Evolutionary conservation across 1,139 yeast species (phyloP), one percentile per base, ranked within the genome.

Genomic region (Candida anutae): DNA sequence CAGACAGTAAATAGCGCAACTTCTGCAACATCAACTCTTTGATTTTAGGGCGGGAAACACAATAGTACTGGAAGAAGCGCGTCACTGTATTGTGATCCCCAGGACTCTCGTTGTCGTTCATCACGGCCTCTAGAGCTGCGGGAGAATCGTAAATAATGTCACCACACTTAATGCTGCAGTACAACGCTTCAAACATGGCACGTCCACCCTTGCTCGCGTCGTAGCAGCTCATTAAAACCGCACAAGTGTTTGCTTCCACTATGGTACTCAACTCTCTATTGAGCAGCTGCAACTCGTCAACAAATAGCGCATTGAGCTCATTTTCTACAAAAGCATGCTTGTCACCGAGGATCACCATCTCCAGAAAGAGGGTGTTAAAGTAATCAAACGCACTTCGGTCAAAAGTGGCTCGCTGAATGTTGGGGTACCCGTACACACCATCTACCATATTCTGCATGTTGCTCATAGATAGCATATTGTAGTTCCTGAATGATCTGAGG

Each of bases 221-320:
- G n/a, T n/a, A n/a, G n/a, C n/a, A n/a, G n/a, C n/a, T 21, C 6
- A 21, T 21, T 8, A 21, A 6, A n/a, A 14, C 6, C 6, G 16
- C 9, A 14, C 26, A 24, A 10, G 26, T 19, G 25, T 23, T 32
- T 14, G 14, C 13, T 3, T 21, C 28, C 13, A 28, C 14, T 1
- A 28, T 9, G 5, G 12, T 9, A 5, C 15, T 8, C 15, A 32
- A 5, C 13, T 28, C 17, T 4, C 6, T 9, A 16, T 29, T 25
- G 17, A 35, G 21, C 6, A 11, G 9, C 18, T 22, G 16, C 13
- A 38, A 25, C 2, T 25, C 31, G 13, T 13, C 11, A 3, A 21
- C 8, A 13, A 28, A 38, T 9, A 38, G 10, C 4, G 17, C 22
- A 8, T 34, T 32, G 8, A 39, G 21, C 23, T 39, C 43, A 20